These are phyloP conservation scores for Ophiostoma quercus DNA, from an alignment of 2,329 filamentous ascomycete genomes.

Conservation along the genomic window DNA sequence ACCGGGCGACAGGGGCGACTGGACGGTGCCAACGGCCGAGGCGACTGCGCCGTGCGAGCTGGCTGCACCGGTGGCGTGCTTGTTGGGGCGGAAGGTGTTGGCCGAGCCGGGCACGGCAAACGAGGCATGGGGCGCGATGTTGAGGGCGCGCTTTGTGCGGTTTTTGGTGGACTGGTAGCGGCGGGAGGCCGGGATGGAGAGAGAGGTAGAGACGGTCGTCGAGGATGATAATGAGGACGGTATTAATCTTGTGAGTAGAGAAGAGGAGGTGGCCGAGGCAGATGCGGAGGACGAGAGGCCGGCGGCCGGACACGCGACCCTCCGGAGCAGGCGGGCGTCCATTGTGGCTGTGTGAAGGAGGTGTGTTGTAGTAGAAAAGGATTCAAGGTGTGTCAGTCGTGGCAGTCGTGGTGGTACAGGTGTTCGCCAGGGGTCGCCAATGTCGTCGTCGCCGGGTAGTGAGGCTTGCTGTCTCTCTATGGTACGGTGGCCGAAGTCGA, in stretches of 20 bases:
- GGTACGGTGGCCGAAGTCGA: neutral
- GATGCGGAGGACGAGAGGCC: neutral
- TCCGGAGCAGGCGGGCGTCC: conserved; percentile 25
- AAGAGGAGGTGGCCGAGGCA: neutral
- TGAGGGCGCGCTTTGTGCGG: conserved; percentile 54
- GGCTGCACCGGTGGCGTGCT: conserved; percentile 7
- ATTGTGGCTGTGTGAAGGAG: neutral
- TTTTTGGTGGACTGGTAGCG: conserved; percentile 48
- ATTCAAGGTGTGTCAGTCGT: neutral
- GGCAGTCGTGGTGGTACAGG: neutral
- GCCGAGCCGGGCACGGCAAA: conserved; percentile 37
- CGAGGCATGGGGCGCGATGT: conserved; percentile 56
- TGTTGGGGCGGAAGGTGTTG: conserved; percentile 29
- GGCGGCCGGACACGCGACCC: conserved; percentile 23
- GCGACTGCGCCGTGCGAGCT: conserved; percentile 6
- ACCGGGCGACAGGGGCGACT: conserved; percentile 22
- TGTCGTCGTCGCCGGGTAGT: conserved; percentile 5
- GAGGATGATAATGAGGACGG: conserved; percentile 16
- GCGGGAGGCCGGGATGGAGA: conserved; percentile 18
- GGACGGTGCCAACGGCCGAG: conserved; percentile 10
- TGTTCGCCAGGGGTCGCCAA: neutral
- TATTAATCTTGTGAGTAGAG: neutral
- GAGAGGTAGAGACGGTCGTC: neutral
- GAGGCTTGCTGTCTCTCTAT: neutral
- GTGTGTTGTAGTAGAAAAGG: neutral